These are phyloP conservation scores for Moricandia arvensis DNA, from an alignment of 345 rosid genomes.

Conservation along the genomic window DNA sequence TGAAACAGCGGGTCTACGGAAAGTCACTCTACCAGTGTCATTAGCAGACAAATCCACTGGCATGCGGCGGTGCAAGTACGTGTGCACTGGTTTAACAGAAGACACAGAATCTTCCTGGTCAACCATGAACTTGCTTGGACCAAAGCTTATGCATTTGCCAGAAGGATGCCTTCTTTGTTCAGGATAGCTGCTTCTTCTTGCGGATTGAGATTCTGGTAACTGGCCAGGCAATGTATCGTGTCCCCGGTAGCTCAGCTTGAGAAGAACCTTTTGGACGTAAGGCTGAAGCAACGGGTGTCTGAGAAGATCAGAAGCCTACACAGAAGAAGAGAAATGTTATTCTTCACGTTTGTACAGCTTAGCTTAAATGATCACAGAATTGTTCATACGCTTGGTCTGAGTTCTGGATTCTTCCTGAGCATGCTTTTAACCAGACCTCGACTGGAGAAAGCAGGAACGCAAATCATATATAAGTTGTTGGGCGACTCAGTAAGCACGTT, in stretches of 20 bases:
- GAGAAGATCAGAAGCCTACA: conserved; percentile 91
- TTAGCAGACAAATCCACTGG: conserved; percentile 52
- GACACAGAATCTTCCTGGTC: conserved; percentile 79
- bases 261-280: conserved; percentile 69
- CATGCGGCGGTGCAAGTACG: conserved; percentile 37
- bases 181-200: conserved; percentile 58
- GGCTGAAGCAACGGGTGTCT: conserved; percentile 75
- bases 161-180: conserved; percentile 52
- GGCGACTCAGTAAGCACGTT: neutral
- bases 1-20: conserved; percentile 39
- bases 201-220: conserved; percentile 56
- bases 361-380: conserved; percentile 12
- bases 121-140: conserved; percentile 72
- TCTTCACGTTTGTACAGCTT: conserved; percentile 9
- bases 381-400: conserved; percentile 81
- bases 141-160: conserved; percentile 61
- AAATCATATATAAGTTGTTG: conserved; percentile 10
- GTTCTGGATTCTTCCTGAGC: conserved; percentile 99
- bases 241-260: conserved; percentile 72
- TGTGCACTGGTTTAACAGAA: conserved; percentile 45
- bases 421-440: conserved; percentile 94
- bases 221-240: conserved; percentile 54
- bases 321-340: conserved; percentile 10
- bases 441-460: conserved; percentile 42
- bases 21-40: conserved; percentile 54